Evolutionary conservation across 495 filamentous ascomycete genomes (phyloP), one percentile per base, ranked within the genome.

Genomic region (Penicillium canescens): DNA sequence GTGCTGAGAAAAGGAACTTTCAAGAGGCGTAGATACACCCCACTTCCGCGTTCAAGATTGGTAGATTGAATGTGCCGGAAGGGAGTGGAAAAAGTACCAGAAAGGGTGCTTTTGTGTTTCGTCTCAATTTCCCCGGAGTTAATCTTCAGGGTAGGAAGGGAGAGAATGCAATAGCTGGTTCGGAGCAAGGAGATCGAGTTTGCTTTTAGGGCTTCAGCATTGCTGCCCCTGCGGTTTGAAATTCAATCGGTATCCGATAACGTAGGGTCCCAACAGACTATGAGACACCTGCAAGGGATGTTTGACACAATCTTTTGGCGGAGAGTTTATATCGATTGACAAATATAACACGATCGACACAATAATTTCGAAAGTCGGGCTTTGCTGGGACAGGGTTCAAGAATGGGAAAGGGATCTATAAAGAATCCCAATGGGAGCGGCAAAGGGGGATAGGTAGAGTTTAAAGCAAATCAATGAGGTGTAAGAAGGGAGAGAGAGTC

Each of bases 201-300:
- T 54, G 50, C 23, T 56, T 65, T 67, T 67, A 67, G 59, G 52
- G 61, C 62, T 62, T 62, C 56, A 65, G 62, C 64, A 67, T 67
- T 65, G 47, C 64, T 67, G 56, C 58, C 61, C 61, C 64, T 65
- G 60, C 52, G 59, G 56, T 66, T 58, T 44, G 43, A 55, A 61
- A 60, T 53, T 51, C 33, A 51, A 56, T 61, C 44, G 54, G 53
- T n/a, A 57, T 61, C 51, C 54, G 59, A 67, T 65, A 53, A 59
- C 47, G 57, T 35, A 52, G 43, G 51, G 47, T 52, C 48, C 42
- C 37, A 54, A 36, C 36, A 59, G 46, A 59, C 42, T 50, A 57
- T 60, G 62, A 65, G 62, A 62, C 56, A 61, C 13, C 59, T 56
- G 64, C 59, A 67, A 67, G 64, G 62, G 55, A 60, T 56, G n/a